phyloP scores from a whole-genome alignment of 345 rosid species.

The Rhodomyrtus tomentosa region DNA sequence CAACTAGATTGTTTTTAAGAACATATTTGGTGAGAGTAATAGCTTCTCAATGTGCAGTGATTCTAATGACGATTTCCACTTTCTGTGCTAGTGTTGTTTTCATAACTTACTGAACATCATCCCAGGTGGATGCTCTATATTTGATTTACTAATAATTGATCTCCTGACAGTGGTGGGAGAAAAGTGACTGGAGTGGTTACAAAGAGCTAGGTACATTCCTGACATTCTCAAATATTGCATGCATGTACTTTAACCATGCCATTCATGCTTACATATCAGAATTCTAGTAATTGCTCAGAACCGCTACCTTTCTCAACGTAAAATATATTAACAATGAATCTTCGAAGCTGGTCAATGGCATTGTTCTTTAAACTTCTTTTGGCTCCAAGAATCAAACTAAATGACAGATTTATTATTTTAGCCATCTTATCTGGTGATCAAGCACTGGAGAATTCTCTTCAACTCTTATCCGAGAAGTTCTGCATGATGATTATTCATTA shows the following conservation, averaged over 20 bases:
- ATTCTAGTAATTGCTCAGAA: not conserved
- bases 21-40: not conserved
- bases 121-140: constrained; percentile 23
- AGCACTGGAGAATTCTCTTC: not conserved
- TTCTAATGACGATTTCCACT: not conserved
- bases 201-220: constrained; percentile 80
- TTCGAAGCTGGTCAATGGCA: not conserved
- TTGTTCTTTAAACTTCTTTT: not conserved
- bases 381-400: not conserved
- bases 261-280: not conserved
- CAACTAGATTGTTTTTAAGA: not conserved
- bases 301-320: not conserved
- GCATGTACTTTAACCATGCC: not conserved
- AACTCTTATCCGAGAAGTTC: not conserved
- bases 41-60: not conserved
- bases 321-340: not conserved
- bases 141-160: not conserved
- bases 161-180: constrained; percentile 99
- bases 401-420: not conserved
- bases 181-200: constrained; percentile 98
- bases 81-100: not conserved
- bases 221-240: not conserved
- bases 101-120: constrained; percentile 20
- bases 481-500: not conserved
- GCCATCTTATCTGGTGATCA: not conserved